These are phyloP conservation scores for Panicum miliaceum DNA, from an alignment of 176 grass and related monocot species.

Conservation along the genomic window DNA sequence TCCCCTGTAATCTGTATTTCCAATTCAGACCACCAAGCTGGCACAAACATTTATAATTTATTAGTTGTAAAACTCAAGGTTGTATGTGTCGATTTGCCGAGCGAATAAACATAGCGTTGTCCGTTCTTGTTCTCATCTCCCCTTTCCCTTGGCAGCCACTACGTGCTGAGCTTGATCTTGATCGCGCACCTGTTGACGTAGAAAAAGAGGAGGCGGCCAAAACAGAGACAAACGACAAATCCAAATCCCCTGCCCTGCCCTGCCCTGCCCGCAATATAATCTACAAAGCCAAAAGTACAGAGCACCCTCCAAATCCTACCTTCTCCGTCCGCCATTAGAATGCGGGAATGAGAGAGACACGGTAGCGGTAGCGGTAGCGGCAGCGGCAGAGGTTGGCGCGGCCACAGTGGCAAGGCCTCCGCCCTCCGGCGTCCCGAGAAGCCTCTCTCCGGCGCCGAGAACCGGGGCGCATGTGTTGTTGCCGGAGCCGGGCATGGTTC, in stretches of 20 bases:
- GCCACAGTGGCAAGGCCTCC: slow-evolving; percentile 31
- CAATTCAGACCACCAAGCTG: not conserved
- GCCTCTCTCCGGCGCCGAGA: slow-evolving; percentile 23
- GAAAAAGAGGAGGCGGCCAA: slow-evolving; percentile 45
- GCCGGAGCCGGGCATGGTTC: slow-evolving; percentile 20
- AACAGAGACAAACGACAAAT: slow-evolving; percentile 35
- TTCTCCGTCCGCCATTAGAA: slow-evolving; percentile 28
- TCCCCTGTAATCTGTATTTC: not conserved
- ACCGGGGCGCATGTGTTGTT: slow-evolving; percentile 39
- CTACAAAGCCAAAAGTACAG: slow-evolving; percentile 35
- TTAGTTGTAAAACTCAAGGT: not conserved
- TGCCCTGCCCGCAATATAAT: not conserved
- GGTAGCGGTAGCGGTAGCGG: slow-evolving; percentile 42
- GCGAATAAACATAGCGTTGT: not conserved
- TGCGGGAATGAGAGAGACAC: slow-evolving; percentile 17
- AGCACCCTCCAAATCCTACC: slow-evolving; percentile 41
- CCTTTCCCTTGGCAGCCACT: not conserved
- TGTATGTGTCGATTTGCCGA: slow-evolving; percentile 34
- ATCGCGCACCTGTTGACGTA: slow-evolving; percentile 49
- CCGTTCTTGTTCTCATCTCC: slow-evolving; percentile 14
- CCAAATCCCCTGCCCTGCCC: not conserved
- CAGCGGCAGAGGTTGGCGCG: slow-evolving; percentile 33
- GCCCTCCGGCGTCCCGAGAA: slow-evolving; percentile 38
- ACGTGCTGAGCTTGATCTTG: slow-evolving; percentile 54
- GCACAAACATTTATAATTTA: not conserved